Evolutionary conservation across 2,329 filamentous ascomycete genomes (phyloP), one percentile per base, ranked within the genome.

Genomic region (Aureobasidium melanogenum): DNA sequence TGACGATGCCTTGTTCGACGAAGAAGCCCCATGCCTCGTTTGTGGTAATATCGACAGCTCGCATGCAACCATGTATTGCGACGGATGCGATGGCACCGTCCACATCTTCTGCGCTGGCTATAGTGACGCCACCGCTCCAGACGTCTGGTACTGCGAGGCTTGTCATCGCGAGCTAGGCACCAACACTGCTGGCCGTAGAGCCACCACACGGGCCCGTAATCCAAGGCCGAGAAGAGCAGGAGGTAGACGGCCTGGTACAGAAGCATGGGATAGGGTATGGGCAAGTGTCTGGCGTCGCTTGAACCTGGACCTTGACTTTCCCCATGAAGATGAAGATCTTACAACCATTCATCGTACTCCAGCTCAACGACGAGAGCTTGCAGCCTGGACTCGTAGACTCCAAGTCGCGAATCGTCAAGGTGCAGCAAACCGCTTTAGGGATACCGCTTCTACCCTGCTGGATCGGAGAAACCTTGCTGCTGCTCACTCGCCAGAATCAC

Each of bases 61-160:
- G 73, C 88, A 95, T 65, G 81, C 91, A 19, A 82, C 96, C 57
- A 85, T 97, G 66, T 84, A 96, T 63, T 99, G 94, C 76, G 91
- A 97, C 73, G 87, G 86, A 69, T 99, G 94, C 77, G 88, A 96
- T 78, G 86, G 87, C 36, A 84, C 89, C 46, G 96, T 93, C 69
- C 94, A 99, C 74, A 91, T 91, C 51, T 89, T 95, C 73, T 99
- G 94, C 74, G 84, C 96, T 64, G 92, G 89, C 36, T 61, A 26
- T 48, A 47, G 32, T 17, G 82, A 96, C 54, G 87, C 92, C 63
- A 77, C 80, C 58, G 66, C 68, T n/a, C 71, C 72, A 10, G 71
- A 72, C 9, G 67, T 71, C 6, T 99, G 93, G 92, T 96, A 93
- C 73, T 99, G 94, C 77, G 86, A 94, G 74, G 85, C 88, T 68